Evolutionary conservation across 495 filamentous ascomycete species (phyloP).

Genomic region (Tuber calosporum): DNA sequence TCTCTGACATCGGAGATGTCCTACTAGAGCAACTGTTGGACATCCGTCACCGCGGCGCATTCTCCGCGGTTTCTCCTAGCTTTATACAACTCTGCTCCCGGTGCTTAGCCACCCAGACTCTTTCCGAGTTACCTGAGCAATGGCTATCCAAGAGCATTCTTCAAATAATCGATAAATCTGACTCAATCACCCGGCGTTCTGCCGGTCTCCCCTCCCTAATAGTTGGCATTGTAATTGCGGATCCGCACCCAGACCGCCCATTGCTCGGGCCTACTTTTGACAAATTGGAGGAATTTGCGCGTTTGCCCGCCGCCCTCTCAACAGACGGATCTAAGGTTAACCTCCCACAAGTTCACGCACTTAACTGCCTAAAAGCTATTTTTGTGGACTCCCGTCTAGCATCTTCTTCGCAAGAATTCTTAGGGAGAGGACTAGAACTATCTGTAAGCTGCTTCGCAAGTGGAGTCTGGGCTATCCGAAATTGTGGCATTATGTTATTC

Average conservation of each 20-base stretch:
- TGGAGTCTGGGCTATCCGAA: conserved; percentile 77
- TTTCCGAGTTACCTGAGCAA: conserved; percentile 43
- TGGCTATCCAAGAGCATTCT: conserved; percentile 20
- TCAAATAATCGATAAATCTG: conserved; percentile 28
- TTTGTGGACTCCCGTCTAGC: conserved; percentile 71
- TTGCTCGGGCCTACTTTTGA: conserved; percentile 42
- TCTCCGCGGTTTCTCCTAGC: conserved; percentile 83
- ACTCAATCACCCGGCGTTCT: conserved; percentile 71
- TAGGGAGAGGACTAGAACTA: conserved; percentile 65
- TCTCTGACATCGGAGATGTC: conserved; percentile 56
- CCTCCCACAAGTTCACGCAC: conserved; percentile 83
- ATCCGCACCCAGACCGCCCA: conserved; percentile 50
- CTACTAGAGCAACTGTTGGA: conserved; percentile 74
- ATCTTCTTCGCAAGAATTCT: conserved; percentile 55
- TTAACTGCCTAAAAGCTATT: conserved; percentile 84
- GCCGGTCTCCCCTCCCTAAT: conserved; percentile 84
- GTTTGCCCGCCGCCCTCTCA: conserved; percentile 47
- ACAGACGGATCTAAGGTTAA: conserved; percentile 49
- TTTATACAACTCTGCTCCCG: conserved; percentile 68
- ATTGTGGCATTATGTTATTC: conserved; percentile 84
- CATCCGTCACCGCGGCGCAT: conserved; percentile 84
- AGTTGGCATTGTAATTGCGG: conserved; percentile 62
- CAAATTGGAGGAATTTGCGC: conserved; percentile 51
- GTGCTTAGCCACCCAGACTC: conserved; percentile 50
- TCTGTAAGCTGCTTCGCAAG: conserved; percentile 65